Evolutionary conservation across 257 asterid genomes (phyloP).

Genomic region (Catharanthus roseus): DNA sequence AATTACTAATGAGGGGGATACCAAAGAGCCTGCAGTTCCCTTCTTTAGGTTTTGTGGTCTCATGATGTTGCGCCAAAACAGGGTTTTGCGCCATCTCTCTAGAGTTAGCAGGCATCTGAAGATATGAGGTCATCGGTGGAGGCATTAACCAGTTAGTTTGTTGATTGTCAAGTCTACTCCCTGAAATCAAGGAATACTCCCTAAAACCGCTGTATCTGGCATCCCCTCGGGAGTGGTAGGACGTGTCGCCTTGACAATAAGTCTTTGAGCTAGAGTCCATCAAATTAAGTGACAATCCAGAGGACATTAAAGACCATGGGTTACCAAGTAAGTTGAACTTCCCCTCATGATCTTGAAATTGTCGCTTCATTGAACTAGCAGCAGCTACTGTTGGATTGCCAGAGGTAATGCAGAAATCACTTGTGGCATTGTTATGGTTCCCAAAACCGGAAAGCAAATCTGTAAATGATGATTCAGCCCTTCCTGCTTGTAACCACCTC

Average conservation of each 20-base stretch:
- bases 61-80: constrained; percentile 31
- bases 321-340: constrained; percentile 45
- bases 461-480: constrained; percentile 63
- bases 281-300: constrained; percentile 61
- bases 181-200: constrained; percentile 46
- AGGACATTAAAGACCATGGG: constrained; percentile 48
- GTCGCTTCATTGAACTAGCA: constrained; percentile 28
- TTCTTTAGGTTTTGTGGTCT: constrained; percentile 48
- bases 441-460: constrained; percentile 85
- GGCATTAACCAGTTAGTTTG: constrained; percentile 75
- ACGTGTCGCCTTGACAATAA: constrained; percentile 30
- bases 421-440: constrained; percentile 39
- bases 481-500: constrained; percentile 59
- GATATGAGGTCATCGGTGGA: constrained; percentile 56
- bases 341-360: constrained; percentile 52
- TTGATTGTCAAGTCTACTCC: constrained; percentile 46
- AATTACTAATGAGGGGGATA: constrained; percentile 47
- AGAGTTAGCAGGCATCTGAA: constrained; percentile 50
- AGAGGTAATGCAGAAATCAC: constrained; percentile 38
- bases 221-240: constrained; percentile 51
- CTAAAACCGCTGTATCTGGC: constrained; percentile 37
- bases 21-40: constrained; percentile 85
- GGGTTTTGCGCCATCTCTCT: constrained; percentile 50
- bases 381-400: constrained; percentile 36
- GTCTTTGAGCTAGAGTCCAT: constrained; percentile 53